Conservation (phyloP, 2,329 filamentous ascomycete genomes). For the Sclerotinia trifoliorum region DNA sequence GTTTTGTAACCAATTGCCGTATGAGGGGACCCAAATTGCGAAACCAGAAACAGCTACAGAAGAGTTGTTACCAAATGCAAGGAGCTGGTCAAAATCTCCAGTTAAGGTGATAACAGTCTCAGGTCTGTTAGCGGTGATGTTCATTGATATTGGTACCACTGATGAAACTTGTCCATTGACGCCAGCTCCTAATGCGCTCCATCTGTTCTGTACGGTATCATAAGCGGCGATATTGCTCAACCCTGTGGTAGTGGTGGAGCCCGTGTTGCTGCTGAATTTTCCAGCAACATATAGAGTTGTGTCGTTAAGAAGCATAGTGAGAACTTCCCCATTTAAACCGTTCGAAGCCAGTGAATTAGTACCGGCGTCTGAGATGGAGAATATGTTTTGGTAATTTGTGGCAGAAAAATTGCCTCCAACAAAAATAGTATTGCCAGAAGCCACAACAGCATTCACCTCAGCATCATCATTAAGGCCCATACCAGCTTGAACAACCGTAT, state of each 20-base stretch:
- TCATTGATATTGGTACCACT: conserved; percentile 76
- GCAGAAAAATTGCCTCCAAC: conserved; percentile 84
- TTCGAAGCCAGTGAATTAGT: conserved; percentile 62
- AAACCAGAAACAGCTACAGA: conserved; percentile 69
- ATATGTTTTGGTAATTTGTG: conserved; percentile 68
- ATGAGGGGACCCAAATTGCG: conserved; percentile 87
- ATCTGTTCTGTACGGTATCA: conserved; percentile 64
- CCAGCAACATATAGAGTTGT: conserved; percentile 76
- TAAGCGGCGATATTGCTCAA: conserved; percentile 77
- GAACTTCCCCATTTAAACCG: conserved; percentile 79
- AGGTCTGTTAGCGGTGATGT: conserved; percentile 65
- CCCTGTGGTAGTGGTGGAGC: conserved; percentile 57
- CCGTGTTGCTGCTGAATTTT: conserved; percentile 70
- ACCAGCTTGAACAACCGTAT: conserved; percentile 74
- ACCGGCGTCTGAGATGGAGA: conserved; percentile 66
- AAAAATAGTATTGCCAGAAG: conserved; percentile 64
- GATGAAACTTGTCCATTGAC: conserved; percentile 75
- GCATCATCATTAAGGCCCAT: conserved; percentile 66
- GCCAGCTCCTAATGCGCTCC: conserved; percentile 79
- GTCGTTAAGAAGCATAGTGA: conserved; percentile 65
- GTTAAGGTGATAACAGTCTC: conserved; percentile 78
- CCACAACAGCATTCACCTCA: conserved; percentile 66
- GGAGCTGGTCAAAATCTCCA: conserved; percentile 73
- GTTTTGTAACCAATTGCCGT: conserved; percentile 84
- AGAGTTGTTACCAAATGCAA: conserved; percentile 62